Evolutionary conservation across 1,284 basidiomycete genomes (phyloP), one percentile per base, ranked within the genome.

Genomic region (Marasmius tenuissimus): DNA sequence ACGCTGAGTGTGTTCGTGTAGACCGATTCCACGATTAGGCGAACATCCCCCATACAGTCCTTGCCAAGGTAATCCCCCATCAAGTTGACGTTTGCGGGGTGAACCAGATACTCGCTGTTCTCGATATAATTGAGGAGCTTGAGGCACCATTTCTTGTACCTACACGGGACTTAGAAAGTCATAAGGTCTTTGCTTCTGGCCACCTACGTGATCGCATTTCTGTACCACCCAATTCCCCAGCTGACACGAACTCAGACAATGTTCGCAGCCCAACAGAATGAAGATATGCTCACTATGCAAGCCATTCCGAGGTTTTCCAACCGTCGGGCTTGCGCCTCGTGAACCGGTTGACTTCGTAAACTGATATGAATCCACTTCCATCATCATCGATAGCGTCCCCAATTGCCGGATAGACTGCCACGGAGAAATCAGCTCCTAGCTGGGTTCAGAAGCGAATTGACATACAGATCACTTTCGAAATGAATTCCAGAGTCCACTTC

Each of bases 351-450:
- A 70, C 65, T 61, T 74, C 72, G 49, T 71, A 60, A 11, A 73
- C 67, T 14, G 72, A 73, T 7, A 74, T 58, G 53, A 69, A 74
- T 1, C 72, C 72, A 58, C 72, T 72, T 1, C 68, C 67, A 45
- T 74, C 73, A 39, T 69, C 70, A 60, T 74, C 73, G n/a, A 74
- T 71, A 1, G 71, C 72, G 47, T 74, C 71, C 3, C 69, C 71
- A 33, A 74, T 67, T 16, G 72, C 63, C 4, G 71, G 69, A 60
- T 73, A 70, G 60, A 70, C 73, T 73, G 51, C 2, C 12, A 18
- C 37, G 38, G n/a, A 39, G 5, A 16, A n/a, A 47, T 61, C 4
- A 58, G 7, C 18, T 16, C 33, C 18, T 16, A 5, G 50, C 14
- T n/a, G 22, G 20, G 33, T 7, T 27, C 8, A 8, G 49, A 4